These are phyloP conservation scores for Nadsonia commutata DNA, from an alignment of 1,139 yeast genomes.

Conservation along the genomic window DNA sequence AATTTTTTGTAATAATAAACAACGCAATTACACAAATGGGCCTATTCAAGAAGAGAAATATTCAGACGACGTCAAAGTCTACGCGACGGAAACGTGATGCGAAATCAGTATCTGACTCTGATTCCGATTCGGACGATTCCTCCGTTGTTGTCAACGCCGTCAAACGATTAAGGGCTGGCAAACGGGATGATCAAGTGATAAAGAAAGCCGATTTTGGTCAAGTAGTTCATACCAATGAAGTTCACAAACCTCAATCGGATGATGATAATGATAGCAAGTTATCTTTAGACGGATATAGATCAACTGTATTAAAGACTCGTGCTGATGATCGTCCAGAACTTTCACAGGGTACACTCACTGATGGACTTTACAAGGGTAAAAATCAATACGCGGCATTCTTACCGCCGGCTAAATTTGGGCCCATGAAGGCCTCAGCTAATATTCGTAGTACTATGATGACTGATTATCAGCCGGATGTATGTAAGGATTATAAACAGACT, in stretches of 20 bases:
- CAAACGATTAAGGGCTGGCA: neutral
- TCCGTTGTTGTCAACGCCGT: neutral
- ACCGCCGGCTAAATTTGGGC: conserved; percentile 15
- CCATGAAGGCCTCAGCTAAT: conserved; percentile 35
- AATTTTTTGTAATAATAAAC: too few relatives aligned
- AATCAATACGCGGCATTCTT: neutral
- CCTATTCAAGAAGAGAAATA: conserved; percentile 24
- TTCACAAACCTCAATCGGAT: neutral
- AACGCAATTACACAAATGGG: conserved; percentile 2
- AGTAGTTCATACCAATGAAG: neutral
- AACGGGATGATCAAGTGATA: neutral
- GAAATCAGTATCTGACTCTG: neutral
- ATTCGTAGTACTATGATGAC: conserved; percentile 60
- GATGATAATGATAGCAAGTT: too few relatives aligned
- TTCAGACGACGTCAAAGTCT: neutral
- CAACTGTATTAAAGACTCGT: neutral
- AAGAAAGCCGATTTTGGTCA: neutral
- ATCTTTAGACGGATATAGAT: neutral
- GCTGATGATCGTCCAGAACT: neutral
- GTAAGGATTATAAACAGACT: conserved; percentile 82
- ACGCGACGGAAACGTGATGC: neutral
- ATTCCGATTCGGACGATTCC: neutral
- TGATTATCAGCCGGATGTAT: conserved; percentile 88
- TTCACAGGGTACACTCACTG: neutral
- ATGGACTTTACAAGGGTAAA: neutral